Percentiles rank a stretch among this genome's conserved stretches.
Evolutionary conservation across 1,139 yeast species (phyloP).

Genomic region (Wickerhamomyces sp.): DNA sequence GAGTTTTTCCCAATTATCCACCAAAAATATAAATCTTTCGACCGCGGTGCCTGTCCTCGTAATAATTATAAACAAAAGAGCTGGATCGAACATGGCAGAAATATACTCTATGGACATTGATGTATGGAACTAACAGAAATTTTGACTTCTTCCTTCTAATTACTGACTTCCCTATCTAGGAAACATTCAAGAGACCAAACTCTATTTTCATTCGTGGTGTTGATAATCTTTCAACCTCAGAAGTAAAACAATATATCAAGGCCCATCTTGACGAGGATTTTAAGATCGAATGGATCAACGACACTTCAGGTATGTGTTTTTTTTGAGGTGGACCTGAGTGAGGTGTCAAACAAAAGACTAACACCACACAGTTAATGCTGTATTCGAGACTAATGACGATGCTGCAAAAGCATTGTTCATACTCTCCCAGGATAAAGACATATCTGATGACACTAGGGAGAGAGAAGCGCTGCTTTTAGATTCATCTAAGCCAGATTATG

Average conservation of each 20-base stretch:
- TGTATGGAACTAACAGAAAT: no score
- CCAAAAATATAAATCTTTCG: no score
- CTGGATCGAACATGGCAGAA: slow-evolving; percentile 3
- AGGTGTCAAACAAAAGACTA: no score
- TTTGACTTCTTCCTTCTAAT: no score
- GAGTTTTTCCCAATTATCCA: no score
- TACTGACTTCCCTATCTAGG: not conserved
- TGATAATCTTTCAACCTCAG: slow-evolving; percentile 21
- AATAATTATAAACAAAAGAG: no score
- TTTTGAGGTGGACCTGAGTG: no score
- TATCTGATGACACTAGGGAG: slow-evolving; percentile 7
- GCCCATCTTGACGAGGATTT: slow-evolving; percentile 12
- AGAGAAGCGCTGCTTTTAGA: slow-evolving; percentile 10
- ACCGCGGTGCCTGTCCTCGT: no score
- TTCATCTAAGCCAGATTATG: slow-evolving; percentile 11
- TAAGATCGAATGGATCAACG: slow-evolving; percentile 25
- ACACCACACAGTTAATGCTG: slow-evolving; percentile 18
- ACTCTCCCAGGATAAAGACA: slow-evolving; percentile 10
- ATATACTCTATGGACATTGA: not conserved
- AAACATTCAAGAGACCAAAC: slow-evolving; percentile 15
- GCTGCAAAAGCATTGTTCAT: slow-evolving; percentile 11
- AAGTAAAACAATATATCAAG: slow-evolving; percentile 16
- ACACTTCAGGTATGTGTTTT: slow-evolving; percentile 12
- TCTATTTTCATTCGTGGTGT: slow-evolving; percentile 21
- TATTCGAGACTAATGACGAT: slow-evolving; percentile 17